Evolutionary conservation across 2,329 filamentous ascomycete genomes (phyloP).

Genomic region (Plectosphaerella sp.): DNA sequence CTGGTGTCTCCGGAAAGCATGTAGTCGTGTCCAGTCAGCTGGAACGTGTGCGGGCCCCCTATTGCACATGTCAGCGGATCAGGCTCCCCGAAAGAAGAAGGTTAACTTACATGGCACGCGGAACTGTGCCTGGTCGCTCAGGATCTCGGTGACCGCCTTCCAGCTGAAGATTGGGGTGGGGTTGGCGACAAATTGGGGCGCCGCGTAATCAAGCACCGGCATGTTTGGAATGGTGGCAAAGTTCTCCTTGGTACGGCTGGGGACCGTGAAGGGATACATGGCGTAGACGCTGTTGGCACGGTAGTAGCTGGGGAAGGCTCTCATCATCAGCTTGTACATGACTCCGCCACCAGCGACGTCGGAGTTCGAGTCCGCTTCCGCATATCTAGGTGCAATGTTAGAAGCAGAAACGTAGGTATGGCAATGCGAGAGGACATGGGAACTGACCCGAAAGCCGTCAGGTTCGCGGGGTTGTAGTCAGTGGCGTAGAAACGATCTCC

Average conservation of each 20-base stretch:
- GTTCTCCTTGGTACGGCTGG: slow-evolving; percentile 3
- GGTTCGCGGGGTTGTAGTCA: slow-evolving; percentile 35
- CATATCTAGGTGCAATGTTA: background rate
- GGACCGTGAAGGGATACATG: slow-evolving; percentile 21
- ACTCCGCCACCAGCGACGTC: slow-evolving; percentile 22
- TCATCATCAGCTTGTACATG: slow-evolving; percentile 17
- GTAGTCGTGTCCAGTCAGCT: slow-evolving; percentile 18
- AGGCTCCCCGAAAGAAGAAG: background rate
- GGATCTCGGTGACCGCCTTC: slow-evolving; percentile 43
- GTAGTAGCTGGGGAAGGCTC: slow-evolving; percentile 31
- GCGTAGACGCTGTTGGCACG: slow-evolving; percentile 18
- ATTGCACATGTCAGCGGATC: background rate
- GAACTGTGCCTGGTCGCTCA: slow-evolving; percentile 50
- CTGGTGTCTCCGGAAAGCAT: slow-evolving; percentile 15
- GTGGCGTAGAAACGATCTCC: slow-evolving; percentile 56
- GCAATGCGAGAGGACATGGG: background rate
- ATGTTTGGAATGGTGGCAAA: slow-evolving; percentile 25
- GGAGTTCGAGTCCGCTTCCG: slow-evolving; percentile 41
- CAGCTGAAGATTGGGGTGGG: slow-evolving; percentile 45
- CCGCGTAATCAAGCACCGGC: slow-evolving; percentile 17
- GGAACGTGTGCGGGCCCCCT: slow-evolving; percentile 16
- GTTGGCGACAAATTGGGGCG: slow-evolving; percentile 6
- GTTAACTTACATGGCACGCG: slow-evolving; percentile 17
- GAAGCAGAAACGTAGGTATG: background rate
- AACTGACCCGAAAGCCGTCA: slow-evolving; percentile 37